Evolutionary conservation across 495 filamentous ascomycete species (phyloP), one percentile per base, ranked within the genome.

Genomic region (Pseudevernia furfuracea): DNA sequence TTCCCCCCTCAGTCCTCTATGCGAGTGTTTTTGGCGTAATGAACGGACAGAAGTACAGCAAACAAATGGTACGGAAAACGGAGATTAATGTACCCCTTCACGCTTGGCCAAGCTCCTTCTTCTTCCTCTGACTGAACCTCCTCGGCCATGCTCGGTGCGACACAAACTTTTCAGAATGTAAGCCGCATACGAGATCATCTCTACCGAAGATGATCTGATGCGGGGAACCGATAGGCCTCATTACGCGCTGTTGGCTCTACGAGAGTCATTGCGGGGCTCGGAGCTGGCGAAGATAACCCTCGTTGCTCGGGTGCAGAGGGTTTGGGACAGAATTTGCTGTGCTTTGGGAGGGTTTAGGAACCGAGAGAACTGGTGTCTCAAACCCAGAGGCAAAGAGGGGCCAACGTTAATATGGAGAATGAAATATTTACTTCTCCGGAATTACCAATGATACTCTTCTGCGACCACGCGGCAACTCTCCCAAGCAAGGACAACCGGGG

Each of bases 111-210:
- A 53, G 25, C 25, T 30, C 25, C 28, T 53, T 53, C 49, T 53
- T 53, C 49, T 53, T 53, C 30, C 21, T 55, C 52, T 55, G 15
- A 34, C 17, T 34, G 3, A 8, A 32, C 3, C 5, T 5, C 2
- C 17, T 34, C 52, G 52, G 52, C 52, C 52, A 34, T n/a, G 52
- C 52, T 55, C 52, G 52, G 52, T 55, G 52, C 30, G 36, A 32
- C 6, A 34, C 11, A 34, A 34, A n/a, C 8, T 23, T 34, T 3
- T 30, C 34, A 55, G 11, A 53, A 53, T 14, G 49, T 32, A 28
- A 53, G 1, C 28, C 28, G 49, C 49, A 53, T 12, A 53, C 9
- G 17, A 21, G 17, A 52, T 3, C 15, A 17, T 55, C 14, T 34
- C 52, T 55, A 10, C 6, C 52, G 1, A 21, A 34, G 30, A 21